These are phyloP conservation scores for Ramaria sp. DNA, from an alignment of 768 basidiomycete genomes.

Conservation along the genomic window DNA sequence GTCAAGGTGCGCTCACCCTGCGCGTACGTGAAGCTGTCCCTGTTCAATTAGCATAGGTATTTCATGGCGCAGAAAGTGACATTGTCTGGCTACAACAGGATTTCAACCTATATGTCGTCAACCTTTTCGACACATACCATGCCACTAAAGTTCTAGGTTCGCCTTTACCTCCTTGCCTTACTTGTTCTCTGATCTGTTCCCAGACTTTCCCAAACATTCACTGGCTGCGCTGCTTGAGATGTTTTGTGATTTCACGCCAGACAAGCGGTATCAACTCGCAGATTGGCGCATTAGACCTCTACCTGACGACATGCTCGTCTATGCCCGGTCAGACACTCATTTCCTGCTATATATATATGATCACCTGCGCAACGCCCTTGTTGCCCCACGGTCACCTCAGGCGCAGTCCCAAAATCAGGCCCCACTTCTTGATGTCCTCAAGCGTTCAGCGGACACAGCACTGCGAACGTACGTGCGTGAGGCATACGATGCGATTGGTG, in stretches of 20 bases:
- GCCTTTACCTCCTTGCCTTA: not conserved
- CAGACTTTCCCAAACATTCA: conserved; percentile 76
- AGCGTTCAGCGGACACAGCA: conserved; percentile 66
- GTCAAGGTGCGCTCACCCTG: conserved; percentile 52
- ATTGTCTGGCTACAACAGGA: conserved; percentile 95
- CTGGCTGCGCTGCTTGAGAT: conserved; percentile 76
- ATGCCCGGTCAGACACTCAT: conserved; percentile 95
- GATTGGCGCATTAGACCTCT: conserved; percentile 96
- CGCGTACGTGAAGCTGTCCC: not conserved
- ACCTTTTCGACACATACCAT: conserved; percentile 95
- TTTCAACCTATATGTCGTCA: conserved; percentile 88
- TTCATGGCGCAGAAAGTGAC: conserved; percentile 93
- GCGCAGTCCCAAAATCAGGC: conserved; percentile 59
- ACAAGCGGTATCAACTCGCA: conserved; percentile 94
- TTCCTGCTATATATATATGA: conserved; percentile 91
- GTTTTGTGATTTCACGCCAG: conserved; percentile 83
- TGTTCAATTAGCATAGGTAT: conserved; percentile 40
- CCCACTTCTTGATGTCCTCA: conserved; percentile 54
- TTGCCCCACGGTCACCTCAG: conserved; percentile 89
- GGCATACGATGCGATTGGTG: conserved; percentile 53
- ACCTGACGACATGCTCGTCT: conserved; percentile 78
- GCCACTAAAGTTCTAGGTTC: conserved; percentile 78
- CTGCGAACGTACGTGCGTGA: conserved; percentile 62
- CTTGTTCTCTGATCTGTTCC: not conserved
- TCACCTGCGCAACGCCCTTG: conserved; percentile 74